phyloP scores from a whole-genome alignment of 2,329 filamentous ascomycete genomes.

The Xylaria multiplex region DNA sequence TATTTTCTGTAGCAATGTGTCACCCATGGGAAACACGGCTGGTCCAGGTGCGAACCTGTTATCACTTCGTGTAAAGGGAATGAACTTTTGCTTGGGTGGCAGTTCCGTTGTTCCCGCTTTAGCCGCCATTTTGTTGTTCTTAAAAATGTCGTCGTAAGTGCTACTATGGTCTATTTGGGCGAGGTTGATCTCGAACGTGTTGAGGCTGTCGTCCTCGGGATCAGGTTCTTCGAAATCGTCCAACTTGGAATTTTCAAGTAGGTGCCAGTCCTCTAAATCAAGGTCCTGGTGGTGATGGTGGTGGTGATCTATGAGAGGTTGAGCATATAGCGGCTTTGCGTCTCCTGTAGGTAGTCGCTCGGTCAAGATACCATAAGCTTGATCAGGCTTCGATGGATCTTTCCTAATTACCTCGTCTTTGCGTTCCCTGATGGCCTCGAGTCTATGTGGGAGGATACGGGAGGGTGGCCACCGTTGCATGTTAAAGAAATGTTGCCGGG shows the following conservation, averaged over 20 bases:
- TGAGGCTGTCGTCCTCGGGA: background rate
- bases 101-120: background rate
- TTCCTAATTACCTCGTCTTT: conserved; percentile 44
- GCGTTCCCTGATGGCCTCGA: conserved; percentile 47
- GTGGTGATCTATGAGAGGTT: conserved; percentile 24
- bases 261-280: conserved; percentile 9
- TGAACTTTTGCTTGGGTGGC: conserved; percentile 6
- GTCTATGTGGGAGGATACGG: conserved; percentile 50
- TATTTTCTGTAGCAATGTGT: conserved; percentile 51
- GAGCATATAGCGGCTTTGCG: conserved; percentile 29
- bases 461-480: conserved; percentile 61
- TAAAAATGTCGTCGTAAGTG: no score
- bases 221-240: no score
- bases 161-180: no score
- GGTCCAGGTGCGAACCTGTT: conserved; percentile 46
- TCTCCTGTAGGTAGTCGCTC: conserved; percentile 34
- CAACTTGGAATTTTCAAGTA: background rate
- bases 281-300: conserved; percentile 19
- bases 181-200: background rate
- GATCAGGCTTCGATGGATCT: conserved; percentile 47
- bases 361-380: conserved; percentile 43
- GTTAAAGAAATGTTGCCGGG: conserved; percentile 54
- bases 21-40: conserved; percentile 51
- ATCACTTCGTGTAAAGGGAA: conserved; percentile 38
- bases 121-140: background rate